phyloP scores from a whole-genome alignment of 257 asterid genomes.

The Salvia rosmarinus region DNA sequence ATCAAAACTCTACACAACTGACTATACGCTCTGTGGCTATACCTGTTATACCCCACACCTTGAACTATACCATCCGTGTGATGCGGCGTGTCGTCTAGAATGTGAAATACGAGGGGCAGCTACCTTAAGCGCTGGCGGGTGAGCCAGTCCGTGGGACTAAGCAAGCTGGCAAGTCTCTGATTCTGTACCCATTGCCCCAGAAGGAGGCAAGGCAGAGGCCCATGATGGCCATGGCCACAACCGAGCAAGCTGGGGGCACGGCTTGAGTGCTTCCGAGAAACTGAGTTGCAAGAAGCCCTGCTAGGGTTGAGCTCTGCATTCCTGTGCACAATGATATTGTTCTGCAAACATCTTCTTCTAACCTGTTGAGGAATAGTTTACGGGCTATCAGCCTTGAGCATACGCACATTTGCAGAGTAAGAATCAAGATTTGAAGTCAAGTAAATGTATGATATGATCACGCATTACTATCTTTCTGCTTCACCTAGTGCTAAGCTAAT shows the following conservation, averaged over 20 bases:
- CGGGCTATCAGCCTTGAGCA: neutral
- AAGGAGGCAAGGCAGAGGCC: conserved; percentile 95
- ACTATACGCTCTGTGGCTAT: conserved; percentile 12
- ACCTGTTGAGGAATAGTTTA: conserved; percentile 45
- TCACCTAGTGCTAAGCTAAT: too few relatives aligned
- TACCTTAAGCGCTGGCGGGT: conserved; percentile 44
- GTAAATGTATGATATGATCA: neutral
- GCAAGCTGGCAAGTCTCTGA: conserved; percentile 59
- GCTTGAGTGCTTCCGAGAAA: conserved; percentile 90
- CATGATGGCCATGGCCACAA: conserved; percentile 96
- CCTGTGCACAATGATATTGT: conserved; percentile 93
- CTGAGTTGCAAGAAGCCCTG: conserved; percentile 91
- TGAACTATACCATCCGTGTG: conserved; percentile 15
- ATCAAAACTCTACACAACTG: conserved; percentile 25
- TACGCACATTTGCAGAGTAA: neutral
- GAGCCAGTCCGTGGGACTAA: conserved; percentile 49
- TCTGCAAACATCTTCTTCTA: conserved; percentile 82
- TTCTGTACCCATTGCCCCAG: conserved; percentile 83
- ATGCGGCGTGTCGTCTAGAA: neutral
- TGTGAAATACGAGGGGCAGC: neutral
- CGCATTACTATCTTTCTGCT: neutral
- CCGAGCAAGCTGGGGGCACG: conserved; percentile 95
- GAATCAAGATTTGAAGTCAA: neutral
- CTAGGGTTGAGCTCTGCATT: conserved; percentile 95
- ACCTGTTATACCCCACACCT: conserved; percentile 17